Base-by-base conservation (phyloP, 164 flowering plant species). In the Vitis vinifera region DNA sequence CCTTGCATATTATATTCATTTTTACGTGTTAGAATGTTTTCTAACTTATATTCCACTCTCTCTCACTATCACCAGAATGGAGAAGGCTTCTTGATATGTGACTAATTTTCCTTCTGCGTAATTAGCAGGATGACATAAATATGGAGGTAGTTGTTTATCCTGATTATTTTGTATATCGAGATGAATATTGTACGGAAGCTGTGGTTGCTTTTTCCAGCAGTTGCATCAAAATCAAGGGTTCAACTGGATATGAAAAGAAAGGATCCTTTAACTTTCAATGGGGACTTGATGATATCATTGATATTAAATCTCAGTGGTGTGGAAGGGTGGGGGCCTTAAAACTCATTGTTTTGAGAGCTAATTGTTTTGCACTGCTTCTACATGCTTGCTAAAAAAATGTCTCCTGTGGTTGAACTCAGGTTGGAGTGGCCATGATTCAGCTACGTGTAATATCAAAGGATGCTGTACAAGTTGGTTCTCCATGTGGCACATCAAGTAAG, bases 301-400 rank as follows among this genome's bases (percentile, higher is more conserved):
- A 37, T 59, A 73, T 79, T 19, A 55, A 73, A 63, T 75, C 64
- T 65, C 73, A 79, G 62, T 70, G 76, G 70, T 65, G 65, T 62
- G 76, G 63, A 73, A 80, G 62, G 80, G 98, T 92, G 74, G 79
- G 94, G 79, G 94, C 78, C 75, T 13, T 63, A 23, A 63, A 61
- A 31, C 27, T 65, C 62, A 31, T 10, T 44, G 14, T 68, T 59
- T 0, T 3, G 44, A 19, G 48, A 53, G 52, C 52, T 19, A 48
- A 17, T 59, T 65, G 23, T 66, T n/a, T 44, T 67, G 15, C 23
- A 49, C 44, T 6, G 44, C 44, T 37, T 37, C 44, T 4, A 37
- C 44, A 37, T 37, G 44, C 44, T 37, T 37, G 44, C 44, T 37
- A 37, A 37, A 37, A 37, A 37, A 37, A 2, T 37, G 31, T 51